Percentiles rank a stretch among this genome's conserved stretches.
phyloP scores from a whole-genome alignment of 2,329 filamentous ascomycete genomes.

The Colletotrichum chlorophyti region DNA sequence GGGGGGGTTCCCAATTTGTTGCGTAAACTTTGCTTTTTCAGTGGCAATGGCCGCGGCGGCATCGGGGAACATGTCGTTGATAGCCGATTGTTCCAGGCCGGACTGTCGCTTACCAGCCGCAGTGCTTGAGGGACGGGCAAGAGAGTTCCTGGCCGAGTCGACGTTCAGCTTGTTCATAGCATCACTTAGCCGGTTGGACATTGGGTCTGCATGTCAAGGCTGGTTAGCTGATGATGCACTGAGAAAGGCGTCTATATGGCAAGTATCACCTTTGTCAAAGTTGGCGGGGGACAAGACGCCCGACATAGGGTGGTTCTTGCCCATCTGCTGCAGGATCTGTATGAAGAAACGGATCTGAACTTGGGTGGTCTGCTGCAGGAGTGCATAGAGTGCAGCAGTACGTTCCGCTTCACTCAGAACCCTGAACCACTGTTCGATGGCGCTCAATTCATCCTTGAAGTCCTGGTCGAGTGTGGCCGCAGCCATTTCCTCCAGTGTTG shows the following conservation, averaged over 20 bases:
- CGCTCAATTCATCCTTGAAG: conserved; percentile 98
- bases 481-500: conserved; percentile 98
- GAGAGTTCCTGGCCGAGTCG: conserved; percentile 84
- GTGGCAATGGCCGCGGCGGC: conserved; percentile 98
- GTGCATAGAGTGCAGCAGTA: conserved; percentile 91
- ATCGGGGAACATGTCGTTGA: conserved; percentile 99
- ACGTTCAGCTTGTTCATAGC: conserved; percentile 95
- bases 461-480: conserved; percentile 98
- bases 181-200: conserved; percentile 95
- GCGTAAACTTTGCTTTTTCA: conserved; percentile 96
- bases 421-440: conserved; percentile 99
- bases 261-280: conserved; percentile 85
- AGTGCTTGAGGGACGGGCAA: conserved; percentile 80
- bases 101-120: conserved; percentile 89
- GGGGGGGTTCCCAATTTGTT: conserved; percentile 89
- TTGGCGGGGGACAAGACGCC: conserved; percentile 92
- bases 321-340: conserved; percentile 98
- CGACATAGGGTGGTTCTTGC: conserved; percentile 96
- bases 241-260: neutral
- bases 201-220: conserved; percentile 74
- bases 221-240: conserved; percentile 31
- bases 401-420: conserved; percentile 96
- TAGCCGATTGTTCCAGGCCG: conserved; percentile 88
- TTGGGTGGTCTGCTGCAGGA: conserved; percentile 97
- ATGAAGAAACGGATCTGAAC: conserved; percentile 99